These are phyloP conservation scores for Prunus armeniaca DNA, from an alignment of 306 rosid species.

Conservation along the genomic window DNA sequence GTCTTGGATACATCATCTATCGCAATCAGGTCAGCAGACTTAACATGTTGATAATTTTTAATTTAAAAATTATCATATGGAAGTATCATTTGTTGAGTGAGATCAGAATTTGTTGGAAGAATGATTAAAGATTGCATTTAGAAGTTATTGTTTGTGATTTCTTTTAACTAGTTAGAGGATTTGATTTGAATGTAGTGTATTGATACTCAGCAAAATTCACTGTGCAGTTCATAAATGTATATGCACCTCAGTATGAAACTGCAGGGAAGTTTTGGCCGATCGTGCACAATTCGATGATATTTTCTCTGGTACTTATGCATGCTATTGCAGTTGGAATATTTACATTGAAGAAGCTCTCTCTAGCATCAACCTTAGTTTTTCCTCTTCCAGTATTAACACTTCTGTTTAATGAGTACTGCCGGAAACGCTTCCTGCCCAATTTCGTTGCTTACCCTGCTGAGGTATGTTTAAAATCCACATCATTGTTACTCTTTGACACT, in stretches of 20 bases:
- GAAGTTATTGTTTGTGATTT: not conserved
- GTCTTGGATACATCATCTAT: constrained; percentile 71
- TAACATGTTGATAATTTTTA: not conserved
- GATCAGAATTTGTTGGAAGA: not conserved
- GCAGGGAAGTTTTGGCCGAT: constrained; percentile 94
- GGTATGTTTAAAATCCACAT: constrained; percentile 45
- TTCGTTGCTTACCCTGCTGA: constrained; percentile 74
- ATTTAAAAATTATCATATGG: not conserved
- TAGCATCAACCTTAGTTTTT: constrained; percentile 39
- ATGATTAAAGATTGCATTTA: not conserved
- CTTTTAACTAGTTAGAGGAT: not conserved
- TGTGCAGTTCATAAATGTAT: constrained; percentile 79
- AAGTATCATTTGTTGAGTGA: not conserved
- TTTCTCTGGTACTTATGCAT: constrained; percentile 91
- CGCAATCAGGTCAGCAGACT: constrained; percentile 72
- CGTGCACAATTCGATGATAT: constrained; percentile 75
- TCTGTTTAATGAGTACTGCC: constrained; percentile 89
- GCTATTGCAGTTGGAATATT: constrained; percentile 90
- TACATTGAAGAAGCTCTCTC: constrained; percentile 59
- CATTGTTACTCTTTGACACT: not conserved
- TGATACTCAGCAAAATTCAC: constrained; percentile 23
- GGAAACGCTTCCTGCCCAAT: constrained; percentile 84
- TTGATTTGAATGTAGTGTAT: constrained; percentile 10
- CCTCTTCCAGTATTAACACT: constrained; percentile 89
- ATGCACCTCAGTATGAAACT: constrained; percentile 70